phyloP scores from a whole-genome alignment of 2,329 filamentous ascomycete species.

The Chalaropsis thielavioides region DNA sequence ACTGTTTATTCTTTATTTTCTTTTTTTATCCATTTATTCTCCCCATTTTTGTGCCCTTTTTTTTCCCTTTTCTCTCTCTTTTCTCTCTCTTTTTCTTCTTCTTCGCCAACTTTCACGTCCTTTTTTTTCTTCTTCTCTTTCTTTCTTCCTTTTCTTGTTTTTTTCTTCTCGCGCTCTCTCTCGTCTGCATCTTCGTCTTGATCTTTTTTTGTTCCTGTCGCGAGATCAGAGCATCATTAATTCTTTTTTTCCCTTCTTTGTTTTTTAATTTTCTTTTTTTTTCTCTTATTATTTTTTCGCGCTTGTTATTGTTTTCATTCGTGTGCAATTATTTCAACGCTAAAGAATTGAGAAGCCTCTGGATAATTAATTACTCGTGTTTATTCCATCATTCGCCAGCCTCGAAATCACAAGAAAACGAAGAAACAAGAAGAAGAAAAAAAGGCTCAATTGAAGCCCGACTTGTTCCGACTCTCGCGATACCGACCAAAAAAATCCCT shows the following conservation, averaged over 20 bases:
- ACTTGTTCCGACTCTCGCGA: too few species aligned
- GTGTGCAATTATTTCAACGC: neutral
- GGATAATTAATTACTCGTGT: neutral
- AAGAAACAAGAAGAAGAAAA: too few species aligned
- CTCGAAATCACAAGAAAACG: neutral
- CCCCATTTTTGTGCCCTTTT: neutral
- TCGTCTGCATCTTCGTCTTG: neutral
- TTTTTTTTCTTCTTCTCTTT: neutral
- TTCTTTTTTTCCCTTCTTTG: neutral
- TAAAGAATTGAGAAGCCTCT: neutral
- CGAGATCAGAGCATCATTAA: conserved; percentile 1
- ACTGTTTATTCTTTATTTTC: neutral
- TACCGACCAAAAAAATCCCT: neutral
- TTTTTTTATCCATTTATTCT: neutral
- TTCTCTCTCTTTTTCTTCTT: neutral
- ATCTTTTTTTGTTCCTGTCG: neutral
- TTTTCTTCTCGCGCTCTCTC: conserved; percentile 2
- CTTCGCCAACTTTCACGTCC: neutral
- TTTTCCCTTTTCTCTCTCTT: too few species aligned
- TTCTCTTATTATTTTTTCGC: neutral
- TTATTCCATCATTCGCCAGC: neutral
- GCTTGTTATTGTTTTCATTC: neutral
- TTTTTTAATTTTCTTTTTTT: conserved; percentile 7
- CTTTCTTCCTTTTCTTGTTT: conserved; percentile 2
- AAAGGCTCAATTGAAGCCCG: too few species aligned